Conservation (phyloP, 75 land plant species). For the Chamaecyparis obtusa region DNA sequence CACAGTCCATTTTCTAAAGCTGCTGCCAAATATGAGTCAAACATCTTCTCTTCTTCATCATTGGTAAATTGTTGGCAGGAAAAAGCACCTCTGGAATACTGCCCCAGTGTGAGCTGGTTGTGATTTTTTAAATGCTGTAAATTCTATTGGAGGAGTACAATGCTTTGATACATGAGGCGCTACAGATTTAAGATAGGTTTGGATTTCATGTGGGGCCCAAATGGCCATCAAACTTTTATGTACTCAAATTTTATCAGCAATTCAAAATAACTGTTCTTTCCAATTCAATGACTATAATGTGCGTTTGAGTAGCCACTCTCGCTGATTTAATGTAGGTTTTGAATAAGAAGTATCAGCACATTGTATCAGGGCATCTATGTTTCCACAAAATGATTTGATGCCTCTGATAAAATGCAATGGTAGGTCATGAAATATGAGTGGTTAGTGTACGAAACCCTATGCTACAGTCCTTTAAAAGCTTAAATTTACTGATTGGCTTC, state of each 20-base stretch:
- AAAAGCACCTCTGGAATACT: neutral
- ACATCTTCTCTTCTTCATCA: neutral
- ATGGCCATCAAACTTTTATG: neutral
- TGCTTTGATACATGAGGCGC: neutral
- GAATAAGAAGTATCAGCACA: neutral
- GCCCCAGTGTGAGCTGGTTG: neutral
- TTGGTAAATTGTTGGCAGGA: neutral
- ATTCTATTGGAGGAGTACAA: neutral
- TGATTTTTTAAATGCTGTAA: neutral
- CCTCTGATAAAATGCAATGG: neutral
- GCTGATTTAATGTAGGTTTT: neutral
- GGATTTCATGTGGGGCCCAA: neutral
- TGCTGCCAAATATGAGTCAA: neutral
- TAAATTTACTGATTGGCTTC: neutral
- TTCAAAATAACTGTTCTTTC: neutral
- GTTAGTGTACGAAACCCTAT: neutral
- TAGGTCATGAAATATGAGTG: neutral
- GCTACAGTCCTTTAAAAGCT: neutral
- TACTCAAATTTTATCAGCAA: neutral
- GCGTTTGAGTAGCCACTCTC: neutral
- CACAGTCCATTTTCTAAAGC: neutral
- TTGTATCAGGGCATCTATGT: neutral
- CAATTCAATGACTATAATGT: neutral
- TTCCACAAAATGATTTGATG: neutral
- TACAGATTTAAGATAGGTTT: neutral